Conservation (phyloP, 2,329 filamentous ascomycete genomes). For the Aspergillus sp. region DNA sequence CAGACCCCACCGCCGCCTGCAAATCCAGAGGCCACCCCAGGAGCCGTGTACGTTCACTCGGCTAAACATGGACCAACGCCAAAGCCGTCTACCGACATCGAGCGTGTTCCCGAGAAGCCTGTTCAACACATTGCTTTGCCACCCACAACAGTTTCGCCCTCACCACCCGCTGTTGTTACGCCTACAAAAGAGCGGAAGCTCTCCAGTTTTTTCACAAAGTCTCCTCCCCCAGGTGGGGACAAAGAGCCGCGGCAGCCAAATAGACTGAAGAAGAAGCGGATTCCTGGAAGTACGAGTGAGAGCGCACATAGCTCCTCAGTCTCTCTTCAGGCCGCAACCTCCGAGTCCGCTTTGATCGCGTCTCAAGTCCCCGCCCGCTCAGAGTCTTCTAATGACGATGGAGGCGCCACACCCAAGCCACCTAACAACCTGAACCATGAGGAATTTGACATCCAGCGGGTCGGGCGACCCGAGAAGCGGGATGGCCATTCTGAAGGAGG, state of each 20-base stretch:
- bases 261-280: conserved; percentile 86
- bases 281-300: conserved; percentile 75
- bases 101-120: conserved; percentile 8
- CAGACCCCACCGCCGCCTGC: conserved; percentile 5
- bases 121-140: conserved; percentile 49
- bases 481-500: conserved; percentile 43
- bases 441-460: conserved; percentile 26
- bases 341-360: conserved; percentile 46
- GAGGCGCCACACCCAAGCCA: conserved; percentile 40
- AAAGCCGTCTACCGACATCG: conserved; percentile 25
- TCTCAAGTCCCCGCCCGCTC: conserved; percentile 32
- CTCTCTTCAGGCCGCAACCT: conserved; percentile 62
- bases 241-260: conserved; percentile 76
- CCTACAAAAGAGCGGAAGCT: conserved; percentile 70
- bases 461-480: conserved; percentile 28
- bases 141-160: conserved; percentile 46
- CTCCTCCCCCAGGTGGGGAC: conserved; percentile 65
- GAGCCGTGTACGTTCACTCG: conserved; percentile 35
- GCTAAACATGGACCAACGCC: conserved; percentile 39
- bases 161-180: conserved; percentile 52
- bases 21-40: conserved; percentile 11
- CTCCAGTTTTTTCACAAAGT: conserved; percentile 68
- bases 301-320: conserved; percentile 90
- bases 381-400: conserved; percentile 35
- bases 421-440: conserved; percentile 36